A percentile compares a stretch with the other conserved stretches of the same genome.
phyloP scores from a whole-genome alignment of 768 basidiomycete genomes.

The Cubamyces sp. region DNA sequence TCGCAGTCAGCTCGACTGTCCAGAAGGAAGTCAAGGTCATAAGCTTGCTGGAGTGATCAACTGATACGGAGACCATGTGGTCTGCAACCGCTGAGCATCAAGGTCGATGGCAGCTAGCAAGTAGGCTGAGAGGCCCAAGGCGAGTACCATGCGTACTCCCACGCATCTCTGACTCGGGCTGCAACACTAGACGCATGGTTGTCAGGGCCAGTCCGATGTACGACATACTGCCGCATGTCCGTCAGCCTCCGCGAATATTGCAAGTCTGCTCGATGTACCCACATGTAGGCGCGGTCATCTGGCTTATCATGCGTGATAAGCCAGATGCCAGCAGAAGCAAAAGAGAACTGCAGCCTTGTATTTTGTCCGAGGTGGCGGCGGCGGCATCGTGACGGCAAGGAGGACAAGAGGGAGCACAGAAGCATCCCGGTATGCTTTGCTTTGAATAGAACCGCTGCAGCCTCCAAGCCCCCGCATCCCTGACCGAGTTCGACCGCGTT shows the following conservation, averaged over 20 bases:
- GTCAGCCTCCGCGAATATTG: neutral
- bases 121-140: slow-evolving; percentile 3
- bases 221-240: neutral
- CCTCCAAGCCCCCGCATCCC: too few relatives aligned
- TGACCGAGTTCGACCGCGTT: too few relatives aligned
- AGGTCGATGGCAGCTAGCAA: neutral
- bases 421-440: neutral
- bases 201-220: neutral
- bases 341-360: neutral
- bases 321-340: slow-evolving; percentile 10
- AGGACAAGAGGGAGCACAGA: neutral
- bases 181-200: neutral
- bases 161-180: neutral
- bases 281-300: slow-evolving; percentile 6
- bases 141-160: slow-evolving; percentile 4
- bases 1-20: slow-evolving; percentile 5
- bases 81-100: slow-evolving; percentile 4
- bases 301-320: slow-evolving; percentile 20
- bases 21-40: slow-evolving; percentile 3
- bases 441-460: neutral
- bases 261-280: neutral
- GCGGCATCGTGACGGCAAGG: neutral
- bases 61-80: slow-evolving; percentile 22
- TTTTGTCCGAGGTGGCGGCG: slow-evolving; percentile 16
- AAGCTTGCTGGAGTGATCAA: slow-evolving; percentile 23